Evolutionary conservation across 139 green algal species (phyloP), one percentile per base, ranked within the genome.

Genomic region (Mesotaenium endlicherianum): DNA sequence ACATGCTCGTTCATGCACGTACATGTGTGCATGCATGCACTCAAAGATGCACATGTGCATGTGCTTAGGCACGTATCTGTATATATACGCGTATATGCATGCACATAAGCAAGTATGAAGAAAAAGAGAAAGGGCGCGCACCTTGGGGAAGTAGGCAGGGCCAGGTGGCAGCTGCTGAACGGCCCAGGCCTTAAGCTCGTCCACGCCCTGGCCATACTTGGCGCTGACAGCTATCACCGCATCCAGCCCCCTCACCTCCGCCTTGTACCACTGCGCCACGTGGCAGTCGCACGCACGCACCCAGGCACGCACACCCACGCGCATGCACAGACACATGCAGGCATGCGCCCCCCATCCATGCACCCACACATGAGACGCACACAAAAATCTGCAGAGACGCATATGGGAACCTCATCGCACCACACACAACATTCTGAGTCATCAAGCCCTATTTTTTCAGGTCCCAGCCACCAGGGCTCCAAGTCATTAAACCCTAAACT

Each of bases 191-290:
- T 50, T 11, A 8, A 89, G n/a, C 31, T 44, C 58, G 17, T 59
- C 68, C 8, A 83, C 67, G 31, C 82, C 82, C 11, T 80, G 34
- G 3, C 75, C 75, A 39, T 79, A 31, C 76, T 85, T 86, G 2
- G 82, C 82, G 60, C 72, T 85, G 17, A 87, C 47, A n/a, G 72
- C 34, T 17, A 87, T 59, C 26, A 88, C 76, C n/a, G 79, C 76
- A 67, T 77, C 26, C 34, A 38, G 55, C 8, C 34, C 47, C n/a
- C n/a, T n/a, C 2, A 11, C 40, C 17, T 86, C 60, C 70, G 76
- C 42, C 43, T 68, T 31, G 69, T 85, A 82, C 82, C 82, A 88
- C 82, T 86, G 41, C 4, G 6, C 14, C 75, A 78, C 39, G 5
- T 77, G 14, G 60, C 69, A 77, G 4, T 57, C 47, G 11, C 47